Conservation (phyloP, 2,329 filamentous ascomycete species). For the Thelonectria discophora region DNA sequence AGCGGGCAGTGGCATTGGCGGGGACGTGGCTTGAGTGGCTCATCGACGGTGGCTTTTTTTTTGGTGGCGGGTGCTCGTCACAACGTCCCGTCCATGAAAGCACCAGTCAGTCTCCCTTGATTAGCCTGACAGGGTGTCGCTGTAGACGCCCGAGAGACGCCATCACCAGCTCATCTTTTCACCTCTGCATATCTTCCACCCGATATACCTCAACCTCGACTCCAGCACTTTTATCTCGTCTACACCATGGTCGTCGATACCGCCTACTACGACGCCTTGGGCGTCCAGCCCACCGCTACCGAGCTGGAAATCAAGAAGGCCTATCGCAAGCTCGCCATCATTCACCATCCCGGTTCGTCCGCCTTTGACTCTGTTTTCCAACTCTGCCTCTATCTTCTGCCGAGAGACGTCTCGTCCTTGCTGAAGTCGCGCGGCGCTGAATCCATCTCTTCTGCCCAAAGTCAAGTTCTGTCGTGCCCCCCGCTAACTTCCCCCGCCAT, state of each 20-base stretch:
- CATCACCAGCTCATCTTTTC: slow-evolving; percentile 35
- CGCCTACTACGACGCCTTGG: slow-evolving; percentile 86
- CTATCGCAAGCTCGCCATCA: slow-evolving; percentile 92
- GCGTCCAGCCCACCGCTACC: slow-evolving; percentile 83
- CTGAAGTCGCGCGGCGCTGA: not conserved
- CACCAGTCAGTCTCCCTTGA: not conserved
- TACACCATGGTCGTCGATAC: slow-evolving; percentile 85
- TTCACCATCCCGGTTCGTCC: slow-evolving; percentile 81
- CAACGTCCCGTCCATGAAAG: too few species aligned
- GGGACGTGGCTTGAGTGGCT: slow-evolving; percentile 24
- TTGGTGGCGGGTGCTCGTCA: not conserved
- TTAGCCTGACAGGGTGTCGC: slow-evolving; percentile 4
- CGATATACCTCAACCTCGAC: slow-evolving; percentile 22
- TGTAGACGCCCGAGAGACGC: slow-evolving; percentile 28
- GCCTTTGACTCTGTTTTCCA: too few species aligned
- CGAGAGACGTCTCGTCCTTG: not conserved
- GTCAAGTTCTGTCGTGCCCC: not conserved
- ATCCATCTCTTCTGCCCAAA: not conserved
- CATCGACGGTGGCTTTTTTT: slow-evolving; percentile 14
- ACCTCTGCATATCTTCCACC: slow-evolving; percentile 9
- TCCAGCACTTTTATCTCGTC: slow-evolving; percentile 14
- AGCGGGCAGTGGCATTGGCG: slow-evolving; percentile 5
- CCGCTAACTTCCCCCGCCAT: slow-evolving; percentile 22
- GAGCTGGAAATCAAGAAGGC: slow-evolving; percentile 97
- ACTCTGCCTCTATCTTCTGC: not conserved